Base-by-base conservation (phyloP, 495 filamentous ascomycete genomes). In the Ascobolus immersus region DNA sequence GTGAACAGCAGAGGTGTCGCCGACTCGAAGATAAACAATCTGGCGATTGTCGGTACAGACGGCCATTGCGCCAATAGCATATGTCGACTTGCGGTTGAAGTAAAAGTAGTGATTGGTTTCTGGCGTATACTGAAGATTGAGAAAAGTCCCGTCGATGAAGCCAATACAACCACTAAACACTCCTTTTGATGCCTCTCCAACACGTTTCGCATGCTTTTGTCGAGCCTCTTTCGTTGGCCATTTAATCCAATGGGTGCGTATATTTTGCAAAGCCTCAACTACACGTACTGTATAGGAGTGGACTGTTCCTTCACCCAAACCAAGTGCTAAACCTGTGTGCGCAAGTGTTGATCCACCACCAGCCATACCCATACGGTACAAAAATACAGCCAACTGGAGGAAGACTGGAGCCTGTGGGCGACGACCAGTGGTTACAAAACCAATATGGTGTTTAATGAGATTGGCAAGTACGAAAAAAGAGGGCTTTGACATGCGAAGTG, bases 371-470 rank as follows among this genome's bases (percentile, higher is more conserved):
- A 28, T 10, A 15, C 22, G 5, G n/a, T 9, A 26, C 10, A 35
- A 15, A 35, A 35, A 28, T 12, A 35, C 23, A 15, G 33, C 20
- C 10, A 35, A 26, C 33, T 35, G 33, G n/a, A n/a, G n/a, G n/a
- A n/a, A n/a, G n/a, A n/a, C n/a, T n/a, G n/a, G n/a, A n/a, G n/a
- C n/a, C n/a, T n/a, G n/a, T n/a, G n/a, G n/a, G n/a, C n/a, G n/a
- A n/a, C n/a, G n/a, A n/a, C n/a, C n/a, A n/a, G n/a, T n/a, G n/a
- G n/a, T n/a, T n/a, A n/a, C n/a, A n/a, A n/a, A n/a, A n/a, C n/a
- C n/a, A n/a, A n/a, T n/a, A n/a, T n/a, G n/a, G n/a, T n/a, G n/a
- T n/a, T n/a, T n/a, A n/a, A n/a, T n/a, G n/a, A n/a, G n/a, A n/a
- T n/a, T n/a, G n/a, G n/a, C n/a, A n/a, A n/a, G n/a, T n/a, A n/a